These are phyloP conservation scores for Hibiscus trionum DNA, from an alignment of 345 rosid genomes.

Conservation along the genomic window DNA sequence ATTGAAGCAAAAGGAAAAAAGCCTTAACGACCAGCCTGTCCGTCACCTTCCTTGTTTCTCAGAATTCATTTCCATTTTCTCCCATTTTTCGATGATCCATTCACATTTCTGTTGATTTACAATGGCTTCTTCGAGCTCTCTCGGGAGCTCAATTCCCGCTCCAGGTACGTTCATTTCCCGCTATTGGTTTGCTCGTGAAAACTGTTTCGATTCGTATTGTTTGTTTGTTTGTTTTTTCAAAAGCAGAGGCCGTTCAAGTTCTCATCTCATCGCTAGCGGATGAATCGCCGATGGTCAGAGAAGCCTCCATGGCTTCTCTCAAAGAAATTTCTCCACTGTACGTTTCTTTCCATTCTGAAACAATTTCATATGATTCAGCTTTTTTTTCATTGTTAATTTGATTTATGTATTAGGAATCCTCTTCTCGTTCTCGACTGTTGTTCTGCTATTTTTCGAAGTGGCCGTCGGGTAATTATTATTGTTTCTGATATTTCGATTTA, in stretches of 20 bases:
- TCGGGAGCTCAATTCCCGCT: conserved; percentile 55
- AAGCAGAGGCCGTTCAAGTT: conserved; percentile 84
- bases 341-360: neutral
- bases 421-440: conserved; percentile 91
- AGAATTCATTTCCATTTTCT: neutral
- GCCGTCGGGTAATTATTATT: conserved; percentile 57
- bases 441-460: conserved; percentile 74
- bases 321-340: conserved; percentile 72
- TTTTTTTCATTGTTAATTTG: neutral
- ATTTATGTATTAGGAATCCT: conserved; percentile 57
- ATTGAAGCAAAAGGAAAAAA: neutral
- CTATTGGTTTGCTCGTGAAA: neutral
- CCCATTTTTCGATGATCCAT: neutral
- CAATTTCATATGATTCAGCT: neutral
- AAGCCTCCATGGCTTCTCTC: conserved; percentile 82
- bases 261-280: conserved; percentile 78
- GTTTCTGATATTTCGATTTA: neutral
- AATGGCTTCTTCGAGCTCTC: conserved; percentile 84
- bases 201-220: neutral
- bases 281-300: conserved; percentile 63
- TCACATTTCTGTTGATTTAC: neutral
- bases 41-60: neutral
- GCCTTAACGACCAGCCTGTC: conserved; percentile 4
- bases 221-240: neutral
- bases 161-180: conserved; percentile 38